Evolutionary conservation across 345 rosid species (phyloP), one percentile per base, ranked within the genome.

Genomic region (Chamaenerion angustifolium): DNA sequence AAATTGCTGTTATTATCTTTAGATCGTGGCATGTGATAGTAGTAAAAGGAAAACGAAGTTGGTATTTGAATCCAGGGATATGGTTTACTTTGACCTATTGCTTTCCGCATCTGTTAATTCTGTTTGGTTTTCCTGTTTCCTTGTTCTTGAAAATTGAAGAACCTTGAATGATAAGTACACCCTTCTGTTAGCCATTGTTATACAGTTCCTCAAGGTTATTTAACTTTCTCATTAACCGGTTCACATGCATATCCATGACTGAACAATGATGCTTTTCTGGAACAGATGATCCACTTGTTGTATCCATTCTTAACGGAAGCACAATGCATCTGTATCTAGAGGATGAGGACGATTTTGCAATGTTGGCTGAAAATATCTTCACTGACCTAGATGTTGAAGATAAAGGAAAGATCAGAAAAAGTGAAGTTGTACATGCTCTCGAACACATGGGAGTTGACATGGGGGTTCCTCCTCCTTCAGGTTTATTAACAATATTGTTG

Each of bases 291-390:
- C 97, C 95, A 13, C 40, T 88, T 51, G 74, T 71, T 60, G 71
- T 78, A 1, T 75, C 93, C 3, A 45, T 78, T 45, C 61, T 85
- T 56, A 79, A 88, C 66, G 97, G 95, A 72, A 79, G 59, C 35
- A 66, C 71, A n/a, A 54, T 82, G 72, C 67, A 66, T 60, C 13
- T 74, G 42, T 70, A 70, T 56, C 59, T 82, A 68, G 89, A 85
- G 61, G 97, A 89, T 46, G 97, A 89, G 58, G 97, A 89, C 66
- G 97, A 89, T 64, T 85, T 85, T 55, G 95, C 97, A 0, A 77
- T 89, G 97, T 56, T 89, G 52, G 95, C 95, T 0, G 97, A 89
- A 80, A 79, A 77, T 62, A 42, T 89, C 16, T 89, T 89, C 64
- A 89, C 95, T 19, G 89, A 82, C 60, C 71, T 89, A 68, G 97